Evolutionary conservation across 2,329 filamentous ascomycete species (phyloP).

Genomic region (Aspergillus candidus): DNA sequence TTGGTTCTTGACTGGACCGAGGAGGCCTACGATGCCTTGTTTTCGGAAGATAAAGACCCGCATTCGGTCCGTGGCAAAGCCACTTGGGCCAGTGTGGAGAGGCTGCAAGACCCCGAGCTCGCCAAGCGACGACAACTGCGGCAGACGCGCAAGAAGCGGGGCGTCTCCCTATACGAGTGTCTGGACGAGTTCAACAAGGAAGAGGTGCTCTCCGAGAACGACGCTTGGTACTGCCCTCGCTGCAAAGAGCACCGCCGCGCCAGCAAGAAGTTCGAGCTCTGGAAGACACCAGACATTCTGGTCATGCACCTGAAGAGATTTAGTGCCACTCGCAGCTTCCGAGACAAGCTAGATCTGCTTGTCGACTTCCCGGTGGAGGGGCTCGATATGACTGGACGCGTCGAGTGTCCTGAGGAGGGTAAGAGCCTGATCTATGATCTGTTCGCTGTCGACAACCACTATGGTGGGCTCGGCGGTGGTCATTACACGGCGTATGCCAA

Average conservation of each 20-base stretch:
- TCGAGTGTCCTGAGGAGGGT: constrained; percentile 71
- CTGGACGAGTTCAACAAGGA: constrained; percentile 91
- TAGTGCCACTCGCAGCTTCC: constrained; percentile 71
- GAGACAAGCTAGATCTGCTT: constrained; percentile 84
- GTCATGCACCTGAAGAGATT: constrained; percentile 95
- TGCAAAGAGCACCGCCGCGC: constrained; percentile 92
- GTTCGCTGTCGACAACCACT: constrained; percentile 94
- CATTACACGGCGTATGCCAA: constrained; percentile 94
- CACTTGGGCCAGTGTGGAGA: constrained; percentile 52
- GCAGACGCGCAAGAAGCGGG: constrained; percentile 60
- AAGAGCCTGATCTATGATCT: constrained; percentile 86
- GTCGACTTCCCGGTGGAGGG: constrained; percentile 90
- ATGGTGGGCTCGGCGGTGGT: constrained; percentile 83
- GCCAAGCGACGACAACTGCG: constrained; percentile 58
- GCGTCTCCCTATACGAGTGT: constrained; percentile 82
- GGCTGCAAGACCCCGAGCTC: constrained; percentile 57
- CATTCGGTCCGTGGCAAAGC: constrained; percentile 54
- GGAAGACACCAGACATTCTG: constrained; percentile 92
- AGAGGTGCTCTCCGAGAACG: constrained; percentile 87
- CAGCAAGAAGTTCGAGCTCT: constrained; percentile 93
- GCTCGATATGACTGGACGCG: constrained; percentile 72
- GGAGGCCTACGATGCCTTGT: constrained; percentile 65
- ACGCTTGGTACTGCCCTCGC: constrained; percentile 94
- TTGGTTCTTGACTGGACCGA: constrained; percentile 81
- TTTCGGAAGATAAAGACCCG: constrained; percentile 44